Base-by-base conservation (phyloP, 208 protist species). In the Trypanosoma rangeli region DNA sequence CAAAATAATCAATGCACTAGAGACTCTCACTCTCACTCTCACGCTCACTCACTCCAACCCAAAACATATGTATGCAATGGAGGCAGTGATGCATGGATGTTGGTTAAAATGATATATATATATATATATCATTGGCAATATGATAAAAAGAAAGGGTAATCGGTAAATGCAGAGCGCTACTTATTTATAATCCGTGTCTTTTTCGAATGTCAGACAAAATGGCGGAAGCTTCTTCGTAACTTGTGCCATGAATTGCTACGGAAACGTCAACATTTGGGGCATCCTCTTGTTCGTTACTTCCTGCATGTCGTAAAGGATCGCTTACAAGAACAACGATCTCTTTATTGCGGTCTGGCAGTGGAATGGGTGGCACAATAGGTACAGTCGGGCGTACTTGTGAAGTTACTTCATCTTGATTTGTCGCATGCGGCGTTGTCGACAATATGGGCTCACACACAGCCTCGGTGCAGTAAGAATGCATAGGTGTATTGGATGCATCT, bases 171-270 rank as follows among this genome's bases (percentile, higher is more conserved):
- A 46, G 42, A 18, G 12, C 8, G 13, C 3, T 16, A 46, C 13
- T 9, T 46, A 46, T 46, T 55, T 64, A 83, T 28, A 87, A 64
- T 15, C 76, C 73, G 60, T 87, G 81, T 31, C 73, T 74, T 49
- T 75, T 68, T 42, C 76, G 68, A 50, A 87, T 87, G 46, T 84
- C 76, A 8, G 69, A 78, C 39, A 87, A 59, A 56, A 87, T 87
- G 44, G 76, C 69, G 37, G 64, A 68, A 1, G 79, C 83, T 31
- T 84, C 83, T 44, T 87, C 83, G 46, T 81, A 83, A 13, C 64
- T 70, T 55, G 37, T 56, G 46, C 42, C 55, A 39, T 70, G 39
- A 52, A 64, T 63, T 42, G 54, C 29, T 44, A 70, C 29, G 16
- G 55, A 44, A 56, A 55, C 13, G 0, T 62, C 55, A 37, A 42